These are phyloP conservation scores for Massarina eburnea DNA, from an alignment of 2,329 filamentous ascomycete species.

Conservation along the genomic window DNA sequence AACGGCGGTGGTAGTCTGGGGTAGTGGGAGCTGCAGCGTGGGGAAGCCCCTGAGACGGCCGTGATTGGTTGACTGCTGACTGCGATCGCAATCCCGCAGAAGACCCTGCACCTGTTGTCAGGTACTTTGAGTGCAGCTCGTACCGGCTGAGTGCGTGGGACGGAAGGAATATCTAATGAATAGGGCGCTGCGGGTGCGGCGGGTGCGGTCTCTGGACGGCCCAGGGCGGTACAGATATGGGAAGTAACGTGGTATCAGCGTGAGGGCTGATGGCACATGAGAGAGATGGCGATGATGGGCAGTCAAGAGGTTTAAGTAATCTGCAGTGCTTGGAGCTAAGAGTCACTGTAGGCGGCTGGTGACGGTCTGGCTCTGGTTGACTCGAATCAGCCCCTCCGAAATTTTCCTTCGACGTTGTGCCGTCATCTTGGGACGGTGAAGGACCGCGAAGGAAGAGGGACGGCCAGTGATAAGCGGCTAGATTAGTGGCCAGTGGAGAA, in stretches of 20 bases:
- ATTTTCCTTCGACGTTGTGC: slow-evolving; percentile 22
- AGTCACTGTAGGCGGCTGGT: slow-evolving; percentile 13
- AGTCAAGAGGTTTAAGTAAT: slow-evolving; percentile 29
- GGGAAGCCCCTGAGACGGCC: slow-evolving; percentile 19
- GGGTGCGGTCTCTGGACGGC: too few relatives aligned
- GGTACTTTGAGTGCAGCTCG: slow-evolving; percentile 20
- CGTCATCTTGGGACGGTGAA: slow-evolving; percentile 16
- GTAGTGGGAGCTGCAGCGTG: slow-evolving; percentile 28
- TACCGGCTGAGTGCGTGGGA: slow-evolving; percentile 30
- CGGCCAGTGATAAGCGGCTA: slow-evolving; percentile 8
- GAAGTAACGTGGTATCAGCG: neutral
- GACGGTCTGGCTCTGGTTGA: slow-evolving; percentile 22
- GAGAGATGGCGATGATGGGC: slow-evolving; percentile 4
- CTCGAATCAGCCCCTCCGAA: slow-evolving; percentile 27
- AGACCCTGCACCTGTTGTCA: slow-evolving; percentile 28
- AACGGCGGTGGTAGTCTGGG: slow-evolving; percentile 25
- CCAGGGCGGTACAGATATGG: too few relatives aligned
- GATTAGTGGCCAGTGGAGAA: slow-evolving; percentile 13
- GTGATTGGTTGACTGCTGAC: slow-evolving; percentile 30
- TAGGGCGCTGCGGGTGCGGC: neutral
- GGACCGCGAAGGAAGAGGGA: neutral
- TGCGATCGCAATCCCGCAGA: slow-evolving; percentile 20
- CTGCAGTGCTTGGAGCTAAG: slow-evolving; percentile 25
- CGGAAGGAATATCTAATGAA: slow-evolving; percentile 16
- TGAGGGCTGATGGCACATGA: slow-evolving; percentile 18